A percentile compares a stretch with the other conserved stretches of the same genome.
These are phyloP conservation scores for Pilatotrama ljubarskyi DNA, from an alignment of 768 basidiomycete species.

Conservation along the genomic window DNA sequence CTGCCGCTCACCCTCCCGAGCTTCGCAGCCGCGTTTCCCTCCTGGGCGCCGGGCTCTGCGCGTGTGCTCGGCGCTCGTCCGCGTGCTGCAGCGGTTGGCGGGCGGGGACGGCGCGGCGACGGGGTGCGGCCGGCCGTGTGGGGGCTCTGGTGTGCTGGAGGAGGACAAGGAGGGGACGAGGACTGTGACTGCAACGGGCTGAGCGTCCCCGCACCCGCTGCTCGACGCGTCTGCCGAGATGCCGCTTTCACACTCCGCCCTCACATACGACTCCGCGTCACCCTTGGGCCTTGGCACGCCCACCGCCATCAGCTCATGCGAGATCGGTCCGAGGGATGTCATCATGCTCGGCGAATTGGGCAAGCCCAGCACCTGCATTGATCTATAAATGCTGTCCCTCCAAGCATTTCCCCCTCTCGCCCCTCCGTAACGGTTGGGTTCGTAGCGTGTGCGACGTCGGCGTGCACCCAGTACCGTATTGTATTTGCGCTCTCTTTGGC, in stretches of 20 bases:
- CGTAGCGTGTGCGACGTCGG: neutral
- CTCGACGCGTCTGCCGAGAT: constrained; percentile 14
- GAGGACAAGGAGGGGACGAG: neutral
- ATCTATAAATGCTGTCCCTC: constrained; percentile 7
- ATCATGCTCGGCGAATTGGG: constrained; percentile 15
- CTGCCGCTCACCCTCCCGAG: constrained; percentile 15
- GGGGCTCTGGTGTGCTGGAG: neutral
- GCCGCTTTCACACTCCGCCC: constrained; percentile 17
- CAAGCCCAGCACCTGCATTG: neutral
- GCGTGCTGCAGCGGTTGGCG: neutral
- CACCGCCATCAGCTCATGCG: constrained; percentile 14
- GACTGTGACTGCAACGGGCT: neutral
- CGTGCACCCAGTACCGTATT: neutral
- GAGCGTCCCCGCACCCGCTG: constrained; percentile 6
- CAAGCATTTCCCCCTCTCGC: neutral
- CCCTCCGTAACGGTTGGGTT: neutral
- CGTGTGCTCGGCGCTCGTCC: neutral
- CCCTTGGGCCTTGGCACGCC: neutral
- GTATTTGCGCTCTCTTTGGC: no score
- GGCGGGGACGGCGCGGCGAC: neutral
- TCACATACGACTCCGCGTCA: constrained; percentile 14
- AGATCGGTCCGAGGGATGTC: constrained; percentile 20
- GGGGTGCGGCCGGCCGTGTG: neutral
- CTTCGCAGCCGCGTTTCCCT: neutral
- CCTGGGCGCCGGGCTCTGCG: neutral